Evolutionary conservation across 306 rosid genomes (phyloP).

Genomic region (Quercus glauca): DNA sequence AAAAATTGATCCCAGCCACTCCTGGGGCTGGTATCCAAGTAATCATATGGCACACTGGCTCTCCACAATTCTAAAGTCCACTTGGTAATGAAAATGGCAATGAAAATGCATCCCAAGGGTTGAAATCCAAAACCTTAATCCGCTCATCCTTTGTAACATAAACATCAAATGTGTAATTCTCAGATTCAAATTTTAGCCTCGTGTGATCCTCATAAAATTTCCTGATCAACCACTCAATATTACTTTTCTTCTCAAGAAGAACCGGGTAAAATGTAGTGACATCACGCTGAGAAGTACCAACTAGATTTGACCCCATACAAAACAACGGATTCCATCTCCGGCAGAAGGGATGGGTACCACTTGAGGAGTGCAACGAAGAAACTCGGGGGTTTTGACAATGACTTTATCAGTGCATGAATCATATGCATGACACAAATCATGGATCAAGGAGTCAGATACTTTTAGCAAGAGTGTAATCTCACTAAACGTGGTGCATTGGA

Average conservation of each 20-base stretch:
- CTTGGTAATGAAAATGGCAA: conserved; percentile 56
- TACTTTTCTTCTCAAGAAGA: conserved; percentile 41
- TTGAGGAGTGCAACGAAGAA: conserved; percentile 72
- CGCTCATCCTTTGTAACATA: conserved; percentile 49
- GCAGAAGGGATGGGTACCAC: conserved; percentile 65
- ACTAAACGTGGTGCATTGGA: conserved; percentile 57
- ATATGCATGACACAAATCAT: conserved; percentile 76
- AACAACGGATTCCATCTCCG: conserved; percentile 80
- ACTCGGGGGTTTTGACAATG: conserved; percentile 45
- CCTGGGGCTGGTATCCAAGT: conserved; percentile 62
- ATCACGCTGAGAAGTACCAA: conserved; percentile 72
- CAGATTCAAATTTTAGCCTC: conserved; percentile 45
- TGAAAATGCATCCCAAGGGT: conserved; percentile 74
- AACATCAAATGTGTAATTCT: conserved; percentile 70
- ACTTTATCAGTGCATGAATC: conserved; percentile 63
- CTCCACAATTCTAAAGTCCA: conserved; percentile 66
- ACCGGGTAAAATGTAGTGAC: conserved; percentile 70
- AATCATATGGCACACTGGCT: conserved; percentile 70
- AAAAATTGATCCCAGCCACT: conserved; percentile 87
- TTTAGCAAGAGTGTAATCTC: conserved; percentile 70
- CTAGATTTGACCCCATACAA: conserved; percentile 41
- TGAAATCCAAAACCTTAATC: conserved; percentile 72
- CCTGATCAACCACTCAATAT: conserved; percentile 26
- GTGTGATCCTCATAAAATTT: conserved; percentile 42
- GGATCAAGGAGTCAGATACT: conserved; percentile 73